Percentiles rank a stretch among this genome's conserved stretches.
Conservation (phyloP, 441 rosid genomes). For the Gossypium schwendimanii region DNA sequence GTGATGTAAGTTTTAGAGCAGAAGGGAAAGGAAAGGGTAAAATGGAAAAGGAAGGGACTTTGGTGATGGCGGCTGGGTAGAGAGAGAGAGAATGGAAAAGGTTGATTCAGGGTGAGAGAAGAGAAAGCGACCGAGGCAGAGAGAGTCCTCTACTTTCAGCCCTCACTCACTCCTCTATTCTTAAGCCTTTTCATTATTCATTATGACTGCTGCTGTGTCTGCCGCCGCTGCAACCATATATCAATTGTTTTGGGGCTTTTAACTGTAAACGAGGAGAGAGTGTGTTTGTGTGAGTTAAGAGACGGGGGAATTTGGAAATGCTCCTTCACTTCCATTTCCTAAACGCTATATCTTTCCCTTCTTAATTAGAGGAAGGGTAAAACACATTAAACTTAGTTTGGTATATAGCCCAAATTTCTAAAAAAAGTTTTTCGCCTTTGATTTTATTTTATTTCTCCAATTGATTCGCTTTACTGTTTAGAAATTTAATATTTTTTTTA, state of each 20-base stretch:
- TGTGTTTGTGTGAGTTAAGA: not conserved
- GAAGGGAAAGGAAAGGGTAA: not conserved
- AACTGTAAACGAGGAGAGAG: not conserved
- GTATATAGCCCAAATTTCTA: no score
- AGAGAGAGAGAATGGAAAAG: not conserved
- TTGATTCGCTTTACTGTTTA: no score
- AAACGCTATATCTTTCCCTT: not conserved
- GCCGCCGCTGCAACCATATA: not conserved
- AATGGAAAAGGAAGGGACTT: constrained; percentile 1
- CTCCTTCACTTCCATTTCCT: not conserved
- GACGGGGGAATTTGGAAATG: not conserved
- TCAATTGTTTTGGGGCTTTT: not conserved
- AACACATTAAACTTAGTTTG: no score
- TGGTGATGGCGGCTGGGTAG: constrained; percentile 13
- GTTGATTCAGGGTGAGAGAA: not conserved
- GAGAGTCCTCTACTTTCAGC: not conserved
- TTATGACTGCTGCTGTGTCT: not conserved
- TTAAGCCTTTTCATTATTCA: not conserved
- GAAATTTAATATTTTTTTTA: no score
- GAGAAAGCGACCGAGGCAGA: constrained; percentile 4
- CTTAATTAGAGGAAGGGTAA: not conserved
- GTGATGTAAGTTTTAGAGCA: not conserved
- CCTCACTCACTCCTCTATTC: not conserved
- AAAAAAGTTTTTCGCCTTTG: no score
- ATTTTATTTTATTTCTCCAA: no score